Conservation (phyloP, 345 rosid species). For the Orychophragmus violaceus region DNA sequence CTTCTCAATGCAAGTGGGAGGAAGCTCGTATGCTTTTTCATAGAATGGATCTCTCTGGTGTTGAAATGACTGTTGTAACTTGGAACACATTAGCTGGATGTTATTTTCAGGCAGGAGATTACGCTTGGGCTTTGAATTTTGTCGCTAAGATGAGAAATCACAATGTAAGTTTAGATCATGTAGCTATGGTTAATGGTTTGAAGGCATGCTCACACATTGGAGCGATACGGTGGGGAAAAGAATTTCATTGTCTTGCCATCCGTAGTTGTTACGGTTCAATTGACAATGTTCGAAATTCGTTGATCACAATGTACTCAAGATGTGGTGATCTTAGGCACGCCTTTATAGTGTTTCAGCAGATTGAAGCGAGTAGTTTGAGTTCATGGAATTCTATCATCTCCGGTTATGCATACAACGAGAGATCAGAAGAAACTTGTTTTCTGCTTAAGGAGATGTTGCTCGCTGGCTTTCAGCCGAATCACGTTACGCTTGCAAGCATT, state of each 20-base stretch:
- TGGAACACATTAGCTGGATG: constrained; percentile 64
- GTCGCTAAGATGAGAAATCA: constrained; percentile 39
- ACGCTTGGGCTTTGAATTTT: constrained; percentile 40
- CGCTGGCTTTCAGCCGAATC: constrained; percentile 54
- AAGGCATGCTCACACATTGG: constrained; percentile 65
- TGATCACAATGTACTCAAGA: constrained; percentile 72
- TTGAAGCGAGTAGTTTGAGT: constrained; percentile 37
- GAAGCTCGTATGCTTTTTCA: constrained; percentile 50
- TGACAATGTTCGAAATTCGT: constrained; percentile 51
- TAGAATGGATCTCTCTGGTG: constrained; percentile 39
- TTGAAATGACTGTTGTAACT: constrained; percentile 45
- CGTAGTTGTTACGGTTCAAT: constrained; percentile 27
- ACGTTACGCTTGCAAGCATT: constrained; percentile 63
- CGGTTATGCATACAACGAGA: constrained; percentile 40
- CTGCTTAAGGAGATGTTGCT: constrained; percentile 56
- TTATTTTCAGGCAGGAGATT: constrained; percentile 39
- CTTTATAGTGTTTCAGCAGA: constrained; percentile 38
- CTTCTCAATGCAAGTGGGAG: constrained; percentile 48
- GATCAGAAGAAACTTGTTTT: constrained; percentile 47
- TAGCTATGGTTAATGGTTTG: constrained; percentile 51
- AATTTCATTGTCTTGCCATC: constrained; percentile 57
- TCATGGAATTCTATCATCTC: constrained; percentile 78
- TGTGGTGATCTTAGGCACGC: constrained; percentile 50
- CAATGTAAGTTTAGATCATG: constrained; percentile 46
- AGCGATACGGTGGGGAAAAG: constrained; percentile 45